phyloP scores from a whole-genome alignment of 1,139 yeast genomes.

The Hansenula sp. region DNA sequence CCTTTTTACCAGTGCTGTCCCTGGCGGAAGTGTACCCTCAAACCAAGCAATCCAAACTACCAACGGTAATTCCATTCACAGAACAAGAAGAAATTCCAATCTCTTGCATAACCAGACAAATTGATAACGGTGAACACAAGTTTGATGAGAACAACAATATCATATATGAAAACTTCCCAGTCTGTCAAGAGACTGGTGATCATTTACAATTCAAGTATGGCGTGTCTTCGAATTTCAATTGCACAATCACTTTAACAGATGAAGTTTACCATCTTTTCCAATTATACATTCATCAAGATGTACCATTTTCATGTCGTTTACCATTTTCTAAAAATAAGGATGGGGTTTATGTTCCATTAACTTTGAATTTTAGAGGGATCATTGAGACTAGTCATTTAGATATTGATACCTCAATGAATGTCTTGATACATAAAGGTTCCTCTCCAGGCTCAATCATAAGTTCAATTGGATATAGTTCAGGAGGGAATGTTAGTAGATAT shows the following conservation, averaged over 20 bases:
- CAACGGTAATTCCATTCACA: slow-evolving; percentile 32
- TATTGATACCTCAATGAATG: slow-evolving; percentile 56
- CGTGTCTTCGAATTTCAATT: slow-evolving; percentile 48
- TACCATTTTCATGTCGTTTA: slow-evolving; percentile 67
- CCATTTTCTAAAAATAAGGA: slow-evolving; percentile 46
- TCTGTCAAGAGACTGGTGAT: slow-evolving; percentile 59
- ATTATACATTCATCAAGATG: slow-evolving; percentile 72
- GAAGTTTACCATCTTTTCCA: slow-evolving; percentile 71
- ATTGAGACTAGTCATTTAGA: slow-evolving; percentile 70
- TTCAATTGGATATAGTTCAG: slow-evolving; percentile 60
- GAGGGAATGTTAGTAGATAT: slow-evolving; percentile 55
- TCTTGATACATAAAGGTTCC: slow-evolving; percentile 43
- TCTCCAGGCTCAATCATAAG: slow-evolving; percentile 41
- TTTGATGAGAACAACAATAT: slow-evolving; percentile 59
- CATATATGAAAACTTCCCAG: slow-evolving; percentile 55
- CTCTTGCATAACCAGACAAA: slow-evolving; percentile 63
- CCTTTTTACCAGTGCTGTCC: background rate
- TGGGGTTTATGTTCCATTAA: slow-evolving; percentile 56
- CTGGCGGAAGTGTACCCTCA: slow-evolving; percentile 23
- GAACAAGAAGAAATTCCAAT: slow-evolving; percentile 45
- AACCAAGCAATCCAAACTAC: slow-evolving; percentile 12
- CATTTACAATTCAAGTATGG: slow-evolving; percentile 55
- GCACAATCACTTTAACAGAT: slow-evolving; percentile 64
- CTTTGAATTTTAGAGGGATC: slow-evolving; percentile 64
- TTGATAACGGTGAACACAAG: slow-evolving; percentile 73